phyloP scores from a whole-genome alignment of 2,329 filamentous ascomycete genomes.

The Fusarium illudens region DNA sequence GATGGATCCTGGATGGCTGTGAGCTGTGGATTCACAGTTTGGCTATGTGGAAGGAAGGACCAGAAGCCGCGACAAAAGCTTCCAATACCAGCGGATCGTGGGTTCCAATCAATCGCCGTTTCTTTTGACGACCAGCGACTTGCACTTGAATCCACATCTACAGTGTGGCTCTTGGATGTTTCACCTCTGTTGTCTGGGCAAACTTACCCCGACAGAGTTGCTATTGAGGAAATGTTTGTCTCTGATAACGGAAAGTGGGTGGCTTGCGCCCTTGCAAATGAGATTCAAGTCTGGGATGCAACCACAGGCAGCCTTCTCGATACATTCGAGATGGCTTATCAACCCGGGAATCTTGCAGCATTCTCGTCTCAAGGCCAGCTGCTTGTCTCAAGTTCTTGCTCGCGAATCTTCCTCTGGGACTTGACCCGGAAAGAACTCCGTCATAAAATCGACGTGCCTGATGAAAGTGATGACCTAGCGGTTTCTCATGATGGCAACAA shows the following conservation, averaged over 20 bases:
- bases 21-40: not conserved
- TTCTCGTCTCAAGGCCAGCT: too few relatives aligned
- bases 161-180: not conserved
- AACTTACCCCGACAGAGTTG: not conserved
- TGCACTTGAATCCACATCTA: not conserved
- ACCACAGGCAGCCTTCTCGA: too few relatives aligned
- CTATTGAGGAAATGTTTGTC: not conserved
- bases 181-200: not conserved
- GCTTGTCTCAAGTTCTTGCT: not conserved
- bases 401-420: not conserved
- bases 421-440: not conserved
- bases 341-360: too few relatives aligned
- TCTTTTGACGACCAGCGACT: not conserved
- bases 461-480: too few relatives aligned
- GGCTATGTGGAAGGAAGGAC: not conserved
- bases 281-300: not conserved
- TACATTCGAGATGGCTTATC: too few relatives aligned
- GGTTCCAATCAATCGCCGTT: not conserved
- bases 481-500: too few relatives aligned
- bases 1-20: not conserved
- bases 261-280: not conserved
- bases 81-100: not conserved
- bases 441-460: too few relatives aligned
- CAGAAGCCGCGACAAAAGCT: not conserved
- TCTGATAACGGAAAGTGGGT: not conserved